Conservation (phyloP, 179 eudicot species). For the Silene coronaria region DNA sequence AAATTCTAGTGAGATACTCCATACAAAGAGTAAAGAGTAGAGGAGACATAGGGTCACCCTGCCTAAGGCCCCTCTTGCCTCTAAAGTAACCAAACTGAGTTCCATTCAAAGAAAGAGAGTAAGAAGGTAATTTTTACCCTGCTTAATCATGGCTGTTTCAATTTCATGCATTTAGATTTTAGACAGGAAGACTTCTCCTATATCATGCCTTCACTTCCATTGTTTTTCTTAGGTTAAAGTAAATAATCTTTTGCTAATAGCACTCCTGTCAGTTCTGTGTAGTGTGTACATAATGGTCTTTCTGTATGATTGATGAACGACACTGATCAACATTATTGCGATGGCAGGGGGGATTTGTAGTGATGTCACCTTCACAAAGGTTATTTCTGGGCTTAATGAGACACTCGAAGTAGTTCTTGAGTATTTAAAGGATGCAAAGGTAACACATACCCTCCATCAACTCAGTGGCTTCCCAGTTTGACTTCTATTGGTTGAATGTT, state of each 20-base stretch:
- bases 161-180: neutral
- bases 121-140: conserved; percentile 46
- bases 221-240: neutral
- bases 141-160: neutral
- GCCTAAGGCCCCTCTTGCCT: no score
- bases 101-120: no score
- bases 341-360: conserved; percentile 40
- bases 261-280: conserved; percentile 1
- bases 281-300: neutral
- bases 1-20: no score
- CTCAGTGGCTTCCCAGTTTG: neutral
- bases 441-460: conserved; percentile 21
- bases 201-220: neutral
- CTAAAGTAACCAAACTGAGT: no score
- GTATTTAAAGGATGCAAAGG: conserved; percentile 93
- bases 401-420: conserved; percentile 70
- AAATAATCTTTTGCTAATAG: neutral
- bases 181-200: neutral
- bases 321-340: conserved; percentile 1
- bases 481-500: neutral
- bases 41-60: no score
- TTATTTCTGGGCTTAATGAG: conserved; percentile 78
- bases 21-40: no score
- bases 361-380: conserved; percentile 55
- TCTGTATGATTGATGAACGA: neutral